These are phyloP conservation scores for Rhodosorus marinus DNA, from an alignment of 23 red algal genomes.

Conservation along the genomic window DNA sequence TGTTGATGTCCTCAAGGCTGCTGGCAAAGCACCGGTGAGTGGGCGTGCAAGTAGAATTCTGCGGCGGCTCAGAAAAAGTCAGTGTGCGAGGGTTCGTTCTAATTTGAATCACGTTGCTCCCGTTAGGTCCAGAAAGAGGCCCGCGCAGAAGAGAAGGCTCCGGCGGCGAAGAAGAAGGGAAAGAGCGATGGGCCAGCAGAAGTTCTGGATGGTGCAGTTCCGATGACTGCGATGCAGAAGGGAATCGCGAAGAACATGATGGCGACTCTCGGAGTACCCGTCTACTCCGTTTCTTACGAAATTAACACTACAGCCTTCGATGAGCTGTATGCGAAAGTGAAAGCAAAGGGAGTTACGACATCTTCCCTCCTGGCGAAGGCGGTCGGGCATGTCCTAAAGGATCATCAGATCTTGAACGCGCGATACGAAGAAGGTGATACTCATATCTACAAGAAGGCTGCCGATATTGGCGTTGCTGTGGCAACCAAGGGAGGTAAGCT, in stretches of 20 bases:
- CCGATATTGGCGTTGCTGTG: slow-evolving; percentile 94
- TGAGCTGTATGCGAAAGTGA: slow-evolving; percentile 69
- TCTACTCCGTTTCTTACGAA: slow-evolving; percentile 71
- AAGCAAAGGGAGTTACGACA: slow-evolving; percentile 85
- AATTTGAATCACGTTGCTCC: background rate
- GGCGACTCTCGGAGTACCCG: slow-evolving; percentile 53
- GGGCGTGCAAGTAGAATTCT: too few relatives aligned
- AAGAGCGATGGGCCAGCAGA: background rate
- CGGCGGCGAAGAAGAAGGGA: background rate
- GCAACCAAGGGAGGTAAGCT: slow-evolving; percentile 58
- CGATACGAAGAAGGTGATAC: slow-evolving; percentile 33
- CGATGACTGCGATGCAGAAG: slow-evolving; percentile 89
- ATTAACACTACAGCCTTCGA: slow-evolving; percentile 79
- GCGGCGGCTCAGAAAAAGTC: too few relatives aligned
- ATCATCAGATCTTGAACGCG: slow-evolving; percentile 94
- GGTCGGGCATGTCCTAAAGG: slow-evolving; percentile 28
- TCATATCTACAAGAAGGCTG: slow-evolving; percentile 46
- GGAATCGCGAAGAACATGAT: slow-evolving; percentile 94
- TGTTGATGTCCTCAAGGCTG: slow-evolving; percentile 62
- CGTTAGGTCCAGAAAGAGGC: background rate
- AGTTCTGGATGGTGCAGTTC: slow-evolving; percentile 58
- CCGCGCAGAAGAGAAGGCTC: background rate
- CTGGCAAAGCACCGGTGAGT: slow-evolving; percentile 39
- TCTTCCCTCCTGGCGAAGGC: slow-evolving; percentile 89
- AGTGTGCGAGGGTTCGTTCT: background rate